Base-by-base conservation (phyloP, 1,284 basidiomycete species). In the Calocybe gambosa region DNA sequence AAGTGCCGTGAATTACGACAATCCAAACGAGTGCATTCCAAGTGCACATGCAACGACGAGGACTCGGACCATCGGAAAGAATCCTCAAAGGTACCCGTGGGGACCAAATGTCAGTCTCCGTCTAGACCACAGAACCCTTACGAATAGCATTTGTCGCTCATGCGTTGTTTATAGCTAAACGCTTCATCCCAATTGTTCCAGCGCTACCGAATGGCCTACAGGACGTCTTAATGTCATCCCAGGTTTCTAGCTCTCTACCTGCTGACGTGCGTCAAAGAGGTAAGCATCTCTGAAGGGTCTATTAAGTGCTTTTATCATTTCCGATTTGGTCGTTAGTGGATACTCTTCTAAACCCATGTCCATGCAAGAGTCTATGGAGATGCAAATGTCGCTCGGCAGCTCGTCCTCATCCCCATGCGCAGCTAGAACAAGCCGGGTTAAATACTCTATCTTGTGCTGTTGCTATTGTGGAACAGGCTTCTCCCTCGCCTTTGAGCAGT, bases 1-100 rank as follows among this genome's bases (percentile, higher is more conserved):
- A 80, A 77, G 55, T 92, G 89, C 61, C 78, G 87, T 39, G 78
- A 89, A 52, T 73, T 86, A 25, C 78, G 89, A 37, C 82, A 86
- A 60, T 80, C 78, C 26, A 83, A 82, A 61, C 77, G 74, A 51
- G 69, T 87, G 19, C 85, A 89, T 57, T 84, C 85, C 9, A 85
- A 85, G 54, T 89, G 86, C 60, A 77, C 73, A 42, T 89, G 86
- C 52, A 66, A 69, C 45, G 63, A 69, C 13, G 59, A 62, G 20
- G 65, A 76, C 58, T 65, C 45, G 54, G 39, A 59, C 57, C 26
- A 64, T 57, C 21, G 62, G 66, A 36, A 64, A 67, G 33, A 62
- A 65, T 47, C 43, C 64, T 53, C 58, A 59, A 18, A 52, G 63
- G 41, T 67, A 12, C 67, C 66, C 12, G 66, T 73, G 28, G 67